Percentiles rank a stretch among this genome's conserved stretches.
Conservation (phyloP, 2,329 filamentous ascomycete species). For the Dothistroma pini region DNA sequence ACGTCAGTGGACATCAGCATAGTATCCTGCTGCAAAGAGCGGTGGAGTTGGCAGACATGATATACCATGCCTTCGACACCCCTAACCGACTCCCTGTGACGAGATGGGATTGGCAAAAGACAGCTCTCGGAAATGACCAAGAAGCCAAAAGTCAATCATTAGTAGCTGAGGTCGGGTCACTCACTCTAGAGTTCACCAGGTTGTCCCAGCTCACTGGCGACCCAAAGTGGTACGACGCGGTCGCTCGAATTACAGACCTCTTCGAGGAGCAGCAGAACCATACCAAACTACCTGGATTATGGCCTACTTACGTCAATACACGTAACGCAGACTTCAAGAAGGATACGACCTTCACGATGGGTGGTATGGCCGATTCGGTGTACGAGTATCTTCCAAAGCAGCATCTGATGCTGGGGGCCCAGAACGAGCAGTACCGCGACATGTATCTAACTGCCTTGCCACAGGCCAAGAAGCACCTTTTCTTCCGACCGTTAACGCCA, state of each 20-base stretch:
- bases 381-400: slow-evolving; percentile 36
- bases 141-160: slow-evolving; percentile 36
- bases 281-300: slow-evolving; percentile 60
- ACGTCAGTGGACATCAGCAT: slow-evolving; percentile 51
- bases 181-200: slow-evolving; percentile 61
- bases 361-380: slow-evolving; percentile 35
- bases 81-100: slow-evolving; percentile 63
- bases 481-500: slow-evolving; percentile 44
- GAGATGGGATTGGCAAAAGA: slow-evolving; percentile 54
- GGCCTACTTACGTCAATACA: slow-evolving; percentile 55
- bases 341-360: slow-evolving; percentile 34
- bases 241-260: slow-evolving; percentile 55
- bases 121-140: slow-evolving; percentile 29
- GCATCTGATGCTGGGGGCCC: slow-evolving; percentile 29
- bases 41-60: slow-evolving; percentile 59
- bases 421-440: slow-evolving; percentile 39
- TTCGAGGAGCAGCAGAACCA: slow-evolving; percentile 53
- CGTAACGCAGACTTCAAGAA: slow-evolving; percentile 34
- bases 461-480: slow-evolving; percentile 47
- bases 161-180: slow-evolving; percentile 55
- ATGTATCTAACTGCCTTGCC: slow-evolving; percentile 48
- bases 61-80: slow-evolving; percentile 66
- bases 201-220: slow-evolving; percentile 61
- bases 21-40: slow-evolving; percentile 58
- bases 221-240: slow-evolving; percentile 59